Conservation (phyloP, 495 filamentous ascomycete genomes). For the Aspergillus coremiiformis region DNA sequence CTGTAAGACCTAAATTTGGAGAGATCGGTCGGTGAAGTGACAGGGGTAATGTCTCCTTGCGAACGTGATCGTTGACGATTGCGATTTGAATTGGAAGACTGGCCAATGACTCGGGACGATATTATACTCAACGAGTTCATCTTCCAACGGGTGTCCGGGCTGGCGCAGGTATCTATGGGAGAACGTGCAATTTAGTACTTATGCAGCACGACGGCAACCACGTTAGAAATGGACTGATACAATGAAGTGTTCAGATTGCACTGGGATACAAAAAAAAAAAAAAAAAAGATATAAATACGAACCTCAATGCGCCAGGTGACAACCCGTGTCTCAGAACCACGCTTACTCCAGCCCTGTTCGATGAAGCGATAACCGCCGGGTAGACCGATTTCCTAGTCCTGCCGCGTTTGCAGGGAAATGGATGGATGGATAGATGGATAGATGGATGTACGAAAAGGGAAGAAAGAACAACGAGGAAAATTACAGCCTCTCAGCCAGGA, state of each 20-base stretch:
- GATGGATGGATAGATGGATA: too few relatives aligned
- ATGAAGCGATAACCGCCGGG: constrained; percentile 6
- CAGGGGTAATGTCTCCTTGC: constrained; percentile 47
- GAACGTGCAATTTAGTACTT: constrained; percentile 22
- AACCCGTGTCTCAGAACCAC: constrained; percentile 35
- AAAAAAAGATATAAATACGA: constrained; percentile 15
- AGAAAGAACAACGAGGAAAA: not conserved
- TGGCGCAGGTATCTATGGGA: constrained; percentile 31
- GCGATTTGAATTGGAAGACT: constrained; percentile 40
- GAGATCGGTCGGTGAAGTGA: constrained; percentile 35
- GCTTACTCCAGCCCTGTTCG: constrained; percentile 18
- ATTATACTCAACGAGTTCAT: constrained; percentile 99
- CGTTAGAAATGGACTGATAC: not conserved
- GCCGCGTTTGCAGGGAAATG: constrained; percentile 4
- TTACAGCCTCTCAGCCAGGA: not conserved
- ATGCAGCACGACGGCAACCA: not conserved
- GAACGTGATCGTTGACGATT: constrained; percentile 59
- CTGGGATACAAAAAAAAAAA: not conserved
- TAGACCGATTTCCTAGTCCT: not conserved
- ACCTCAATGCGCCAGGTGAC: constrained; percentile 43
- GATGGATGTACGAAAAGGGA: too few relatives aligned
- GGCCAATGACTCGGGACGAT: constrained; percentile 74
- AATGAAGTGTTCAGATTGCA: not conserved
- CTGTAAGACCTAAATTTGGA: constrained; percentile 44
- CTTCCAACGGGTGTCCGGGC: constrained; percentile 53